phyloP scores from a whole-genome alignment of 805 yeast species.

The Wickerhamiella domercqiae region DNA sequence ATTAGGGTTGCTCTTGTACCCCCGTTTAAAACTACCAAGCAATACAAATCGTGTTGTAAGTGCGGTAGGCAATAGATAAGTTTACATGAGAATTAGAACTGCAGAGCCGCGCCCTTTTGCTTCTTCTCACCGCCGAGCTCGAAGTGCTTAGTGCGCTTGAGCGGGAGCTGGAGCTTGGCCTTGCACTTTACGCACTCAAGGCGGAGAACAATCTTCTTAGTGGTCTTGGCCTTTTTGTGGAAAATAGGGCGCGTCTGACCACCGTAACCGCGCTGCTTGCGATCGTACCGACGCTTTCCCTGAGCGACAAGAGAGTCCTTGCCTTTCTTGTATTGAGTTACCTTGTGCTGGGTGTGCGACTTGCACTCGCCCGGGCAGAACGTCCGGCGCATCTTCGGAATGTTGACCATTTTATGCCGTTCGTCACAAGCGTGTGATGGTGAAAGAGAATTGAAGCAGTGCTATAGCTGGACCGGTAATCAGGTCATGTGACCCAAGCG shows the following conservation, averaged over 20 bases:
- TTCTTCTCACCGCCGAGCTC: conserved; percentile 99
- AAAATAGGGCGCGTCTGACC: conserved; percentile 99
- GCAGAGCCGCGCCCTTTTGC: conserved; percentile 99
- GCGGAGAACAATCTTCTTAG: conserved; percentile 99
- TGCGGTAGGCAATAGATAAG: no score
- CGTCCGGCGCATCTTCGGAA: conserved; percentile 99
- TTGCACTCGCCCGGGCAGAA: conserved; percentile 99
- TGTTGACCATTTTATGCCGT: conserved; percentile 86
- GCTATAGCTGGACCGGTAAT: conserved; percentile 1
- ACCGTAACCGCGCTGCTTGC: conserved; percentile 99
- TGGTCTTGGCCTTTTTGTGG: conserved; percentile 99
- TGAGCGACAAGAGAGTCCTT: conserved; percentile 98
- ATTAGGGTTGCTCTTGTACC: no score
- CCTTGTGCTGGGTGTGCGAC: conserved; percentile 99
- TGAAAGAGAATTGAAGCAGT: not conserved
- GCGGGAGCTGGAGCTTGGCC: conserved; percentile 94
- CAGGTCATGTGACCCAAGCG: no score
- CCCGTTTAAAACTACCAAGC: no score
- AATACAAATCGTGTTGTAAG: no score
- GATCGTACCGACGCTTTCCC: conserved; percentile 99
- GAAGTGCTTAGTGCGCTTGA: conserved; percentile 99
- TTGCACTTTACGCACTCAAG: conserved; percentile 97
- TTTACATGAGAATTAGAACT: no score
- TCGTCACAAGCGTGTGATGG: no score
- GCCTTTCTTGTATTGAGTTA: conserved; percentile 99